These are phyloP conservation scores for Exophiala xenobiotica DNA, from an alignment of 2,329 filamentous ascomycete genomes.

Conservation along the genomic window DNA sequence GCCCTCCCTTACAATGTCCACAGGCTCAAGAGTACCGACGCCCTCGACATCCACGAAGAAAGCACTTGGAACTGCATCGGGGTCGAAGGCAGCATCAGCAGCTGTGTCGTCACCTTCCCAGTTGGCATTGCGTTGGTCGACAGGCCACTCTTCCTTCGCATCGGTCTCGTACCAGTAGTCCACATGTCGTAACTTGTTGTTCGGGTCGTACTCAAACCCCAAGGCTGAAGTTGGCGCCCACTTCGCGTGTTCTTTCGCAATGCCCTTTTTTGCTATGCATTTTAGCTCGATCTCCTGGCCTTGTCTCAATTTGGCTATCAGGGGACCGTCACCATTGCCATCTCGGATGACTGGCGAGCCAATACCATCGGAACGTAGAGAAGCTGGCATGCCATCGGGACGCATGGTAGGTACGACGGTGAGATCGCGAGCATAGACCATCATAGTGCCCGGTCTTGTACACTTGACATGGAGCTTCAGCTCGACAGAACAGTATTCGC, in stretches of 20 bases:
- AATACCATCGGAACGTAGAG: constrained; percentile 69
- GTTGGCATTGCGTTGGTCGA: constrained; percentile 51
- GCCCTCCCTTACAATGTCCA: constrained; percentile 82
- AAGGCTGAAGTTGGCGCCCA: constrained; percentile 92
- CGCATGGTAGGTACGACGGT: constrained; percentile 60
- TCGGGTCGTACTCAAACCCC: constrained; percentile 96
- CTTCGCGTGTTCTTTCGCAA: constrained; percentile 97
- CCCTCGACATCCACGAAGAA: constrained; percentile 97
- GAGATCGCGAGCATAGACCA: constrained; percentile 88
- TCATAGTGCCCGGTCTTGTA: constrained; percentile 70
- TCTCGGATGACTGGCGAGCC: constrained; percentile 83
- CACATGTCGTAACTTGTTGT: constrained; percentile 90
- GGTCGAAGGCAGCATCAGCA: constrained; percentile 86
- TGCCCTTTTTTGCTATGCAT: constrained; percentile 96
- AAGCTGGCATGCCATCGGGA: constrained; percentile 30
- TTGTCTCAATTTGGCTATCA: constrained; percentile 87
- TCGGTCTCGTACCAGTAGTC: constrained; percentile 95
- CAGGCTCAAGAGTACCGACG: constrained; percentile 82
- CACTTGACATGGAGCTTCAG: constrained; percentile 83
- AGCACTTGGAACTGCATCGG: constrained; percentile 74
- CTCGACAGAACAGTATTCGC: constrained; percentile 84
- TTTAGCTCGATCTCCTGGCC: constrained; percentile 87
- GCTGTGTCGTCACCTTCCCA: constrained; percentile 80
- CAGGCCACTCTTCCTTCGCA: constrained; percentile 76
- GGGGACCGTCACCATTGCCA: constrained; percentile 72